A percentile compares a stretch with the other conserved stretches of the same genome.
These are phyloP conservation scores for Carex cristatella DNA, from an alignment of 176 grass and related monocot genomes.

Conservation along the genomic window DNA sequence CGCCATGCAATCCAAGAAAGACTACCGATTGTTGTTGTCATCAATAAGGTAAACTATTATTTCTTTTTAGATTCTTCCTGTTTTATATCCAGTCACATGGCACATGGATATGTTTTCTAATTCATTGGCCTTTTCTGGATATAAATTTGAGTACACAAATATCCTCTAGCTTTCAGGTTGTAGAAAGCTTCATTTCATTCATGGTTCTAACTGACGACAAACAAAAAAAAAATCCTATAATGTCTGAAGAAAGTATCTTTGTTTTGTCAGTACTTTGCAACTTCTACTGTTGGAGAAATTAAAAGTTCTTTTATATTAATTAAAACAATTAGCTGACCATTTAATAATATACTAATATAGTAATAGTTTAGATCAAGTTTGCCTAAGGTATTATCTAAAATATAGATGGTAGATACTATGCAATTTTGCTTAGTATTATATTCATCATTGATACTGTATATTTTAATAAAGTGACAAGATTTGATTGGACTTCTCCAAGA, in stretches of 20 bases:
- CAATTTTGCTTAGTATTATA: not conserved
- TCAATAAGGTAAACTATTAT: conserved; percentile 66
- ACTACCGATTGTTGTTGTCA: conserved; percentile 89
- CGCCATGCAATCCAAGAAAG: conserved; percentile 95
- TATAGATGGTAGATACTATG: not conserved
- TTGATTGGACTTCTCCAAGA: not conserved
- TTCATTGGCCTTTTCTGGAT: not conserved
- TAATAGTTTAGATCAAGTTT: not conserved
- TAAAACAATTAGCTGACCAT: not conserved
- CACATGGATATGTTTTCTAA: not conserved
- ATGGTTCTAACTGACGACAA: not conserved
- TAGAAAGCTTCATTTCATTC: not conserved
- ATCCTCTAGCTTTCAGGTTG: not conserved
- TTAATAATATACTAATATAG: too few species aligned
- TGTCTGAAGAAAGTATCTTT: not conserved
- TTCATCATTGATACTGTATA: not conserved
- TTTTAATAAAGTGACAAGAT: not conserved
- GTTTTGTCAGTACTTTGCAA: not conserved
- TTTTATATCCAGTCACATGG: conserved; percentile 4
- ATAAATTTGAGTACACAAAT: not conserved
- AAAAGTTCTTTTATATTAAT: not conserved
- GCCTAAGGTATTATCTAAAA: not conserved
- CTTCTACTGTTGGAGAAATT: conserved; percentile 4
- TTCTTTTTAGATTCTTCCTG: not conserved
- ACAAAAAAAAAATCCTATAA: not conserved